phyloP scores from a whole-genome alignment of 129 eudicot genomes.

The Flaveria bidentis region DNA sequence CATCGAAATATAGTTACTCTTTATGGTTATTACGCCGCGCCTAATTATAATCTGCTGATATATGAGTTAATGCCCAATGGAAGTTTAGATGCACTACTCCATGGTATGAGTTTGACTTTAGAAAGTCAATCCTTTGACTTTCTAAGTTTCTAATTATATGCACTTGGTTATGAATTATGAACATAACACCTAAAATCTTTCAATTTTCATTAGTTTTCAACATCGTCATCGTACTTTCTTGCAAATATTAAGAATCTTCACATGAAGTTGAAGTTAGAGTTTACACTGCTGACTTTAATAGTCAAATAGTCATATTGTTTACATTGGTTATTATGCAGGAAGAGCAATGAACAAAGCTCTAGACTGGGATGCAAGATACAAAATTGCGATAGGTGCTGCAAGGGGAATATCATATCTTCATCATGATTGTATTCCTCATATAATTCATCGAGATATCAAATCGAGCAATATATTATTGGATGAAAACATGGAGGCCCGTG shows the following conservation, averaged over 20 bases:
- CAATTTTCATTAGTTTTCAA: no score
- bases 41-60: conserved; percentile 72
- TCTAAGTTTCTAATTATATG: not conserved
- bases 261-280: not conserved
- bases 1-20: conserved; percentile 81
- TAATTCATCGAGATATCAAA: conserved; percentile 92
- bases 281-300: conserved; percentile 4
- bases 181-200: no score
- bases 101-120: conserved; percentile 56
- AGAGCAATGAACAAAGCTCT: conserved; percentile 45
- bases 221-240: not conserved
- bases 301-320: conserved; percentile 11
- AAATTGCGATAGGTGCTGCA: conserved; percentile 95
- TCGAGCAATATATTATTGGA: conserved; percentile 90
- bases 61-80: conserved; percentile 96
- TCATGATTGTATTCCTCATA: conserved; percentile 91
- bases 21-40: conserved; percentile 79
- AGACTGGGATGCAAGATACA: conserved; percentile 86
- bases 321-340: conserved; percentile 48
- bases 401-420: conserved; percentile 95
- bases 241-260: not conserved
- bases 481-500: conserved; percentile 78
- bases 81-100: conserved; percentile 67
- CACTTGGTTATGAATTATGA: not conserved
- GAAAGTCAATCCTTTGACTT: conserved; percentile 24